phyloP scores from a whole-genome alignment of 306 rosid genomes.

The Sesbania bispinosa region DNA sequence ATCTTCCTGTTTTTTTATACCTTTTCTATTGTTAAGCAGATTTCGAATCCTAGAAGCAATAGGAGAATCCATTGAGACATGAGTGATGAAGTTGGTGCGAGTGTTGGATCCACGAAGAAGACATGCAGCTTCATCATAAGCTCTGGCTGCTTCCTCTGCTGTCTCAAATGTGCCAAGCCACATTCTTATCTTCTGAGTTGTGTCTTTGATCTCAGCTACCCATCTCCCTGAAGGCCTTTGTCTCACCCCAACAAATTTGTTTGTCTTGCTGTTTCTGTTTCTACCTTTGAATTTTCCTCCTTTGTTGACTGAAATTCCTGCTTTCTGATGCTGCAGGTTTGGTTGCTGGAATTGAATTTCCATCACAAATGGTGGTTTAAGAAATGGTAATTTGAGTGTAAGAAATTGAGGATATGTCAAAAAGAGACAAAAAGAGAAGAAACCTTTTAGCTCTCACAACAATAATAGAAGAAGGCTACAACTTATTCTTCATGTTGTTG shows the following conservation, averaged over 20 bases:
- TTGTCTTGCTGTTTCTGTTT: slow-evolving; percentile 40
- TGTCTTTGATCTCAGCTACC: slow-evolving; percentile 98
- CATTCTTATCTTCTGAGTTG: slow-evolving; percentile 88
- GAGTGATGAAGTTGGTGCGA: slow-evolving; percentile 80
- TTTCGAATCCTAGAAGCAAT: slow-evolving; percentile 73
- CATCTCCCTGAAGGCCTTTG: slow-evolving; percentile 99
- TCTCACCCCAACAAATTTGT: slow-evolving; percentile 89
- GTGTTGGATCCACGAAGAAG: slow-evolving; percentile 91
- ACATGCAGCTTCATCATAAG: slow-evolving; percentile 96
- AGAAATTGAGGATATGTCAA: background rate
- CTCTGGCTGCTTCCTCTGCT: slow-evolving; percentile 93
- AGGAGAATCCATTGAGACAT: slow-evolving; percentile 77
- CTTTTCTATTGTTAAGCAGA: slow-evolving; percentile 60
- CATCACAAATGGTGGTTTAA: slow-evolving; percentile 36
- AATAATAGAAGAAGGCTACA: slow-evolving; percentile 28
- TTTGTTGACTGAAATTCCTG: slow-evolving; percentile 26
- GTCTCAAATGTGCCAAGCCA: slow-evolving; percentile 98
- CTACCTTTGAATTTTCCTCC: slow-evolving; percentile 54
- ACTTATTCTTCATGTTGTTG: slow-evolving; percentile 23
- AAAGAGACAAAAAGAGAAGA: background rate
- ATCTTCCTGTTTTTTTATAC: slow-evolving; percentile 4
- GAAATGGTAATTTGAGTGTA: background rate
- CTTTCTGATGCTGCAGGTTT: slow-evolving; percentile 24
- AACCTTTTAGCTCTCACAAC: slow-evolving; percentile 9
- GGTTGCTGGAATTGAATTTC: slow-evolving; percentile 70